Percentiles rank a stretch among this genome's conserved stretches.
Evolutionary conservation across 768 basidiomycete genomes (phyloP).

Genomic region (Lentinula aciculospora): DNA sequence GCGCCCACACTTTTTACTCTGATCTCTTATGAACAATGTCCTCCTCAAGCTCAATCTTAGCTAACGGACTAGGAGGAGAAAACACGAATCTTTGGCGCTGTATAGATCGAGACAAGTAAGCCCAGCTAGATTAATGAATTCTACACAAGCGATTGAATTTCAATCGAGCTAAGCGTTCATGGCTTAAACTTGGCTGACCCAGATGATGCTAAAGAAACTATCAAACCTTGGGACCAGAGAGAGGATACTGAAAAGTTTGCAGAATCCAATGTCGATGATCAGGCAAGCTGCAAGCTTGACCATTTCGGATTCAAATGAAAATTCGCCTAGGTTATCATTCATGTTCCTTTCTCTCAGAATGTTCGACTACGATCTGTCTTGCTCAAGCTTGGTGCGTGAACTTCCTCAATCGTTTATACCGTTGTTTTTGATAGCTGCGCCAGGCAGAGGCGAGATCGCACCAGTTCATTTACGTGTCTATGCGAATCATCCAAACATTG

Average conservation of each 20-base stretch:
- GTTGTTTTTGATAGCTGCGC: slow-evolving; percentile 1
- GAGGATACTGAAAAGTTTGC: slow-evolving; percentile 61
- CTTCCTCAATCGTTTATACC: slow-evolving; percentile 4
- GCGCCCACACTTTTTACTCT: neutral
- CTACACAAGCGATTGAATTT: neutral
- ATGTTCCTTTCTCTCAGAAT: slow-evolving; percentile 75
- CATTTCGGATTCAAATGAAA: neutral
- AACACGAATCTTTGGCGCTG: slow-evolving; percentile 49
- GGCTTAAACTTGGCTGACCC: slow-evolving; percentile 79
- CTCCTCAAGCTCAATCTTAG: slow-evolving; percentile 34
- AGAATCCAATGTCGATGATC: slow-evolving; percentile 82
- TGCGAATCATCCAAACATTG: slow-evolving; percentile 66
- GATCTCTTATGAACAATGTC: neutral
- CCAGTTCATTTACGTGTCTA: slow-evolving; percentile 74
- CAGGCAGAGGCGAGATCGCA: slow-evolving; percentile 73
- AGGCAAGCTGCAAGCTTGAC: slow-evolving; percentile 35
- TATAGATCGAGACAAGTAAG: slow-evolving; percentile 68
- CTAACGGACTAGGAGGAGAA: slow-evolving; percentile 42
- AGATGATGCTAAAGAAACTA: slow-evolving; percentile 68
- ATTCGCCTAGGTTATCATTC: slow-evolving; percentile 61
- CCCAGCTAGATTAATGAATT: slow-evolving; percentile 1
- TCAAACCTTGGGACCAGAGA: slow-evolving; percentile 79
- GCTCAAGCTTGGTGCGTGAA: slow-evolving; percentile 63
- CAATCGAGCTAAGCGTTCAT: slow-evolving; percentile 53
- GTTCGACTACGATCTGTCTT: slow-evolving; percentile 72